Base-by-base conservation (phyloP, 2,329 filamentous ascomycete species). In the Penicillium sp. region DNA sequence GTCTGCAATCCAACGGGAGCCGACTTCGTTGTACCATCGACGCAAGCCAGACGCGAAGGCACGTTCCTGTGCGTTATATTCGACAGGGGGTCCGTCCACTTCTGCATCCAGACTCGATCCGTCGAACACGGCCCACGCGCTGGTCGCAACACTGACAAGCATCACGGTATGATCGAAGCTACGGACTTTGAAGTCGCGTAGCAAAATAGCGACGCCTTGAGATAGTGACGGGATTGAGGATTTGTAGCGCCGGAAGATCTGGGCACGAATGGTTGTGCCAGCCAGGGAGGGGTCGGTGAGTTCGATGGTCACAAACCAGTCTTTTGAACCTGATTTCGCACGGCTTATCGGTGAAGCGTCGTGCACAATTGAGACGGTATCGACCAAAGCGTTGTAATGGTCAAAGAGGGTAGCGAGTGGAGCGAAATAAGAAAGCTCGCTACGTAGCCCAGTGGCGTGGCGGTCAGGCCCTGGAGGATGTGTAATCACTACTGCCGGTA, bases 61-160 rank as follows among this genome's bases (percentile, higher is more conserved):
- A 35, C 48, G 53, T 55, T 77, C 75, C 41, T 71, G 65, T 1
- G 55, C 49, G 31, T 62, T 64, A 46, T 67, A 70, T 53, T 75
- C 72, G 19, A 75, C 64, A 4, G 71, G 72, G 4, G 70, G 68
- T 0, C 68, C 72, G 37, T 63, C 61, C 4, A 70, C 56, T 39
- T 64, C 59, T 10, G 64, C 59, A 18, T 67, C 58, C 10, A 61
- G 58, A n/a, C 48, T 34, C 10, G 56, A 56, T 33, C 56, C 56
- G 31, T 61, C 54, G 55, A 77, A 76, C 4, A 77, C 72, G 9
- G 70, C 74, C 75, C 75, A 78, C 10, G 74, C 67, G 49, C 74
- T 76, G 13, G 64, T 64, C 11, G 71, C 64, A 2, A 61, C 64
- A 54, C 72, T 76, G 41, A 72, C 54, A 2, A 78, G 64, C 50